phyloP scores from a whole-genome alignment of 805 yeast genomes.

The Torulaspora quercuum region DNA sequence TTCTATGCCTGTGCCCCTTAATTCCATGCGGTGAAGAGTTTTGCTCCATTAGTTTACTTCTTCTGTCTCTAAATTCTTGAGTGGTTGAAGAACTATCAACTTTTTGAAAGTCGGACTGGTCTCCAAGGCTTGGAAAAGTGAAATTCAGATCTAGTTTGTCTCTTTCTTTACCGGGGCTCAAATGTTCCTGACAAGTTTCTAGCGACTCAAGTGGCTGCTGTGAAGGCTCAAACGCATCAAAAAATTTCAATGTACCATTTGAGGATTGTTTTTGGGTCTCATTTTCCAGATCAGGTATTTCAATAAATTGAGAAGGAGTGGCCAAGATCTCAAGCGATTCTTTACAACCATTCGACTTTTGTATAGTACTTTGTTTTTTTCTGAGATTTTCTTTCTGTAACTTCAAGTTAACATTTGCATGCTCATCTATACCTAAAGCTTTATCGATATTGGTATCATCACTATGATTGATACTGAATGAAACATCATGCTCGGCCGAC shows the following conservation, averaged over 20 bases:
- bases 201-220: background rate
- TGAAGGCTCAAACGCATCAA: conserved; percentile 24
- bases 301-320: conserved; percentile 30
- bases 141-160: conserved; percentile 24
- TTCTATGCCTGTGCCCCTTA: conserved; percentile 29
- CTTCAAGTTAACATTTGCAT: conserved; percentile 35
- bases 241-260: conserved; percentile 26
- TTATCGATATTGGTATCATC: conserved; percentile 21
- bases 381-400: conserved; percentile 29
- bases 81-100: conserved; percentile 14
- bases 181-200: background rate
- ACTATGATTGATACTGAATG: conserved; percentile 23
- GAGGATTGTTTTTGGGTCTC: conserved; percentile 16
- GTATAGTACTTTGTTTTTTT: conserved; percentile 6
- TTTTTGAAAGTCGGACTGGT: conserved; percentile 15
- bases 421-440: conserved; percentile 31
- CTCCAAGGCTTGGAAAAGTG: conserved; percentile 24
- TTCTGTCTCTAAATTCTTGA: conserved; percentile 22
- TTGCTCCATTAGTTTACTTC: conserved; percentile 19
- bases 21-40: conserved; percentile 12
- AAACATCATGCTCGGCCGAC: conserved; percentile 30
- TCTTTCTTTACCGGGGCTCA: conserved; percentile 5
- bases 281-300: conserved; percentile 28
- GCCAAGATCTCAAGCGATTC: conserved; percentile 26
- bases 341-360: conserved; percentile 1